These are phyloP conservation scores for Mycena vulgaris DNA, from an alignment of 768 basidiomycete genomes.

Conservation along the genomic window DNA sequence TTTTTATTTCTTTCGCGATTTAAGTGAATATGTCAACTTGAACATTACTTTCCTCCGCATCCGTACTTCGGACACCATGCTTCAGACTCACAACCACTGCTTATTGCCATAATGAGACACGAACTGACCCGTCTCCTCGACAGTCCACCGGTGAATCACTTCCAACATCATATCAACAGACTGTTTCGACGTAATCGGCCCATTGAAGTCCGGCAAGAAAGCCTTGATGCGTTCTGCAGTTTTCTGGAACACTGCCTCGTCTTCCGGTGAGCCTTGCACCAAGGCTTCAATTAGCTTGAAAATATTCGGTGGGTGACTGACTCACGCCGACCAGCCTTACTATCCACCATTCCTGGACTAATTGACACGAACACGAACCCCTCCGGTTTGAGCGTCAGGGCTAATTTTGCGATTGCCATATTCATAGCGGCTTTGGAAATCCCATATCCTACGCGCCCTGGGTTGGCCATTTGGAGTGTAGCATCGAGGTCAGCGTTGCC, in stretches of 20 bases:
- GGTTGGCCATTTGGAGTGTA: conserved; percentile 21
- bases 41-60: conserved; percentile 22
- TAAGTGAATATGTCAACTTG: conserved; percentile 21
- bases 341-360: conserved; percentile 31
- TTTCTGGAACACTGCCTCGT: conserved; percentile 28
- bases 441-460: conserved; percentile 24
- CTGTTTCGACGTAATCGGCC: conserved; percentile 21
- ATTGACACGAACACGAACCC: conserved; percentile 32
- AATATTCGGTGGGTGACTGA: conserved; percentile 20
- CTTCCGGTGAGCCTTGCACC: conserved; percentile 27
- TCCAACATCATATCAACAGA: conserved; percentile 32
- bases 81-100: conserved; percentile 31
- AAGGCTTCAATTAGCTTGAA: conserved; percentile 24
- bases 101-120: conserved; percentile 31
- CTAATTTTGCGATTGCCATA: conserved; percentile 30
- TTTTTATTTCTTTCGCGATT: conserved; percentile 23
- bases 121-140: conserved; percentile 29
- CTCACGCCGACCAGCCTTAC: conserved; percentile 25
- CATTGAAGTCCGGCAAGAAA: conserved; percentile 30
- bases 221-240: conserved; percentile 20
- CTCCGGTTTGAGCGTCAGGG: conserved; percentile 29
- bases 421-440: conserved; percentile 33
- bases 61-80: conserved; percentile 22
- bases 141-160: conserved; percentile 31
- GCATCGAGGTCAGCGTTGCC: conserved; percentile 26